Conservation (phyloP, 1,139 yeast genomes). For the Suhomyces guaymorum region DNA sequence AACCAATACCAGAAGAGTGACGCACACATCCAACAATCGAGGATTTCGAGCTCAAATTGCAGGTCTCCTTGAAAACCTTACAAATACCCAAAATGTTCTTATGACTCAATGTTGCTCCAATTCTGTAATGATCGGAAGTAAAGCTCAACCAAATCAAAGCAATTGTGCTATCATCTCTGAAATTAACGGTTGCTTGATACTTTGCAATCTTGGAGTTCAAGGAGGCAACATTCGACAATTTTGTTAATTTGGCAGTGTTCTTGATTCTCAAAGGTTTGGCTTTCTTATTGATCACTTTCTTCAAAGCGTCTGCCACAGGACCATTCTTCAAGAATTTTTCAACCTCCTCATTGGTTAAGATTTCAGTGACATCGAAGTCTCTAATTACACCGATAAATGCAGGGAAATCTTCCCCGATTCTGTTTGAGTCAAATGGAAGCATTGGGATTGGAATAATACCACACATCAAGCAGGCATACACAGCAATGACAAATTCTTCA, state of each 20-base stretch:
- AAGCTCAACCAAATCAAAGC: slow-evolving; percentile 69
- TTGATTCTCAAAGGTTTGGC: slow-evolving; percentile 55
- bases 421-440: slow-evolving; percentile 67
- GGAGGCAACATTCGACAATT: slow-evolving; percentile 53
- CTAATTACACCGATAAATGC: slow-evolving; percentile 65
- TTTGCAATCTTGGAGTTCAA: slow-evolving; percentile 46
- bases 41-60: slow-evolving; percentile 71
- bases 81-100: slow-evolving; percentile 72
- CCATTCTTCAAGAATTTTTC: slow-evolving; percentile 73
- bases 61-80: slow-evolving; percentile 88
- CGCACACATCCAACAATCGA: slow-evolving; percentile 87
- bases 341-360: slow-evolving; percentile 78
- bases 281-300: slow-evolving; percentile 48
- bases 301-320: slow-evolving; percentile 62
- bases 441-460: slow-evolving; percentile 83
- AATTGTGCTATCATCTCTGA: slow-evolving; percentile 43
- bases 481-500: slow-evolving; percentile 81
- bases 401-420: slow-evolving; percentile 74
- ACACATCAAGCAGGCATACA: slow-evolving; percentile 81
- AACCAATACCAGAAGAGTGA: slow-evolving; percentile 83
- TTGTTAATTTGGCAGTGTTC: slow-evolving; percentile 67
- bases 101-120: slow-evolving; percentile 67
- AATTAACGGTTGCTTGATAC: slow-evolving; percentile 46
- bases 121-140: slow-evolving; percentile 71
- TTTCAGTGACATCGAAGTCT: slow-evolving; percentile 69